Conservation (phyloP, 23 red algal species). For the Gracilariopsis chorda region DNA sequence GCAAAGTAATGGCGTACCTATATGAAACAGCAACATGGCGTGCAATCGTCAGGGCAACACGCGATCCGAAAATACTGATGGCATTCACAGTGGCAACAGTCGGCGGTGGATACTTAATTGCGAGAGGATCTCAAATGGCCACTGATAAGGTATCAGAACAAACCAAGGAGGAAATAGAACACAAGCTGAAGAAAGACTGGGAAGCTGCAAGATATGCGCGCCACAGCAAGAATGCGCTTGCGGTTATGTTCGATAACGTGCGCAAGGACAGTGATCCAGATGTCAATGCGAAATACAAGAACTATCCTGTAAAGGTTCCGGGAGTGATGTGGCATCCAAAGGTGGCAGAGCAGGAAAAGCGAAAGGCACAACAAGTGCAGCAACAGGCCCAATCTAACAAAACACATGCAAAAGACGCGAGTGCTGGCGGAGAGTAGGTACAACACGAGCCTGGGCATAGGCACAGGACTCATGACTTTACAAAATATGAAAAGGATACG, state of each 20-base stretch:
- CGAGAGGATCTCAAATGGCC: conserved; percentile 4
- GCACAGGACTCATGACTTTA: too few species aligned
- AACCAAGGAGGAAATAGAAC: conserved; percentile 46
- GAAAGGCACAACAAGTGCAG: neutral
- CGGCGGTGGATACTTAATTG: conserved; percentile 25
- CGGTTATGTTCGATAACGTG: conserved; percentile 45
- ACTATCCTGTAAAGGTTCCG: conserved; percentile 28
- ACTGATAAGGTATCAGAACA: conserved; percentile 30
- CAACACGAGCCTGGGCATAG: too few species aligned
- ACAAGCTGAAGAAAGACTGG: conserved; percentile 20
- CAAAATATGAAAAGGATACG: too few species aligned
- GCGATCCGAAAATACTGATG: conserved; percentile 25
- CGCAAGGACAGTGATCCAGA: neutral
- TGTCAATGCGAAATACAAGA: conserved; percentile 49
- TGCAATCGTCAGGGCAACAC: conserved; percentile 42
- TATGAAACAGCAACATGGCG: conserved; percentile 41
- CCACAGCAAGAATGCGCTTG: conserved; percentile 59
- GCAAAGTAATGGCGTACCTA: conserved; percentile 41
- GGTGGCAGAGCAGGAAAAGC: conserved; percentile 28
- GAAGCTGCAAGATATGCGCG: conserved; percentile 46
- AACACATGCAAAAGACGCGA: neutral
- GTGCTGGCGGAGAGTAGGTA: neutral
- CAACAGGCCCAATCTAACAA: too few species aligned
- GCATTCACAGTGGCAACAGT: conserved; percentile 19
- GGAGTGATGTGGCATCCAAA: conserved; percentile 47